These are phyloP conservation scores for Rhododendron molle DNA, from an alignment of 148 eudicot species.

Conservation along the genomic window DNA sequence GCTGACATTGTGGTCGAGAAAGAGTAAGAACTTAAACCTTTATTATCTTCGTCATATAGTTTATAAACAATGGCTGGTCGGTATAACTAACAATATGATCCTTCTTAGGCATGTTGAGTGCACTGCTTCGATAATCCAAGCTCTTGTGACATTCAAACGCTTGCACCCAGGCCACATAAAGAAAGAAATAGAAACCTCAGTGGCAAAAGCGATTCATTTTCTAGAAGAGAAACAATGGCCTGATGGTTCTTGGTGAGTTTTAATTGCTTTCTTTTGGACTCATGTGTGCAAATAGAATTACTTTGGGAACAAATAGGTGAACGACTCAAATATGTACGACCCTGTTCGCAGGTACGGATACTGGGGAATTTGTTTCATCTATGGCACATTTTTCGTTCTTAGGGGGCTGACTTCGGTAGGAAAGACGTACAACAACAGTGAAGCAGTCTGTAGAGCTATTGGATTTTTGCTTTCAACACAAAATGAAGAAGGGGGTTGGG, in stretches of 20 bases:
- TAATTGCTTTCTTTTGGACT: background rate
- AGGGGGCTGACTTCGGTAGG: constrained; percentile 37
- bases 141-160: constrained; percentile 26
- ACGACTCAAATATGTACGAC: background rate
- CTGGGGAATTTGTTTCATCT: constrained; percentile 51
- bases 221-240: constrained; percentile 33
- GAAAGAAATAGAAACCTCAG: constrained; percentile 34
- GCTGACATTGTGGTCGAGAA: constrained; percentile 40
- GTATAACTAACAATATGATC: background rate
- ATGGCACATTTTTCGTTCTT: constrained; percentile 40
- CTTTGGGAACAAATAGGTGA: background rate
- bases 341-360: constrained; percentile 37
- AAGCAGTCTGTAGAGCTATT: constrained; percentile 35
- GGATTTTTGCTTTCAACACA: constrained; percentile 27
- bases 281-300: background rate
- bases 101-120: constrained; percentile 36
- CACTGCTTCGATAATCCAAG: constrained; percentile 37
- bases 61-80: background rate
- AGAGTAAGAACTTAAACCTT: constrained; percentile 23
- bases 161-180: constrained; percentile 33
- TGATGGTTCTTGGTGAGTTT: constrained; percentile 47
- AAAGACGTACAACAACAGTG: constrained; percentile 27
- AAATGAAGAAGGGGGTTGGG: constrained; percentile 55
- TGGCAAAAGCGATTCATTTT: constrained; percentile 31
- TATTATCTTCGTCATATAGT: background rate